phyloP scores from a whole-genome alignment of 148 eudicot species.

The Cornus suecica region DNA sequence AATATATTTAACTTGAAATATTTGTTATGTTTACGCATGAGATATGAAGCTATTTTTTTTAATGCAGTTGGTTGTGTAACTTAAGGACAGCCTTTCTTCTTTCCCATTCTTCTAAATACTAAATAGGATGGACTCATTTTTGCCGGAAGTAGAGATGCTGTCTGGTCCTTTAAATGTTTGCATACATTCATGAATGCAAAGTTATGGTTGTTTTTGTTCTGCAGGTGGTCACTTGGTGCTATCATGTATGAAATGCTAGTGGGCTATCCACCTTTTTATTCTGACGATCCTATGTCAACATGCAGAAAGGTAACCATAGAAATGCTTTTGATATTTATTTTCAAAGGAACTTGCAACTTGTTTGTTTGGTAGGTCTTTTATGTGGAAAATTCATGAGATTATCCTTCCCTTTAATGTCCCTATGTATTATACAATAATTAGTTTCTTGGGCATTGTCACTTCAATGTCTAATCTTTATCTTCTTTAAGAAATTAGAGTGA shows the following conservation, averaged over 20 bases:
- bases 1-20: not conserved
- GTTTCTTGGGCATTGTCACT: not conserved
- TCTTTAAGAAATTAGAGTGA: not conserved
- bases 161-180: not conserved
- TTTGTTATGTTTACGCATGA: not conserved
- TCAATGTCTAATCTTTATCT: not conserved
- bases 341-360: too few species aligned
- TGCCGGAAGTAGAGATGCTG: not conserved
- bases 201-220: conserved; percentile 16
- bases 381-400: not conserved
- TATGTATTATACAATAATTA: not conserved
- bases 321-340: not conserved
- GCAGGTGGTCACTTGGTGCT: conserved; percentile 99
- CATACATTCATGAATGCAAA: not conserved
- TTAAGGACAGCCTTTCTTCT: not conserved
- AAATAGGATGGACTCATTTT: not conserved
- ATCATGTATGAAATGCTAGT: conserved; percentile 99
- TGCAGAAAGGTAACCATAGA: conserved; percentile 74
- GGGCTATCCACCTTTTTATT: conserved; percentile 97
- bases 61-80: not conserved
- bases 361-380: too few species aligned
- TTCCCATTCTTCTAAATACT: not conserved
- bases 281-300: conserved; percentile 99
- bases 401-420: not conserved
- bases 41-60: not conserved